Conservation (phyloP, 1,139 yeast species). For the Suhomyces kunorum region DNA sequence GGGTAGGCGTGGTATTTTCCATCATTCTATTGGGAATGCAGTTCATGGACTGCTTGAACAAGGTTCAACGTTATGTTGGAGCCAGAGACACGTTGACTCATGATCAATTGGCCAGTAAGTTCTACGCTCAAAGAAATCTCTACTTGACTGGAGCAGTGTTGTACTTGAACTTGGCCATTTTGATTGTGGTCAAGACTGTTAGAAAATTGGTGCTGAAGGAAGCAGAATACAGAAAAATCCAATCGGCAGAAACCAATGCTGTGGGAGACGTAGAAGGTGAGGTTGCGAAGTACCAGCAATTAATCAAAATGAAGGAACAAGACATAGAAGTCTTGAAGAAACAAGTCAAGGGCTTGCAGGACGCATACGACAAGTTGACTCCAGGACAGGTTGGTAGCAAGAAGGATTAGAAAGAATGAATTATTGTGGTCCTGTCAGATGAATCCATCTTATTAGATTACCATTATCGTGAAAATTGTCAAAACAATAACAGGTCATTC, state of each 20-base stretch:
- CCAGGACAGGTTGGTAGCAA: constrained; percentile 10
- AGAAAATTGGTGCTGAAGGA: constrained; percentile 62
- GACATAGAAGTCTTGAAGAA: constrained; percentile 53
- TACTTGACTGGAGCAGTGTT: constrained; percentile 72
- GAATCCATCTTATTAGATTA: too few relatives aligned
- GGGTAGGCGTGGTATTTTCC: constrained; percentile 50
- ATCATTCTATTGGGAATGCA: constrained; percentile 51
- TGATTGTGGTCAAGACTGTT: constrained; percentile 57
- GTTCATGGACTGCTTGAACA: constrained; percentile 59
- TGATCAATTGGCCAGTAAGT: constrained; percentile 54
- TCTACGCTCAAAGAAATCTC: constrained; percentile 70
- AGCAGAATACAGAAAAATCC: constrained; percentile 37
- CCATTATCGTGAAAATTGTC: too few relatives aligned
- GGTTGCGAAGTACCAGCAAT: constrained; percentile 39
- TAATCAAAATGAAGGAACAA: constrained; percentile 45
- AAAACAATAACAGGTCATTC: too few relatives aligned
- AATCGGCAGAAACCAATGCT: constrained; percentile 18
- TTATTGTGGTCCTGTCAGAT: too few relatives aligned
- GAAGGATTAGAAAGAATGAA: neutral
- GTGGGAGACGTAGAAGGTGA: constrained; percentile 29
- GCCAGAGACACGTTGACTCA: constrained; percentile 29
- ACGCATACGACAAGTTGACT: constrained; percentile 50
- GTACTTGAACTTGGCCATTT: constrained; percentile 59
- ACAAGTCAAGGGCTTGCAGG: constrained; percentile 57
- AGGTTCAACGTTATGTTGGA: constrained; percentile 38